phyloP scores from a whole-genome alignment of 768 basidiomycete species.

The Phanerochaete sordida region DNA sequence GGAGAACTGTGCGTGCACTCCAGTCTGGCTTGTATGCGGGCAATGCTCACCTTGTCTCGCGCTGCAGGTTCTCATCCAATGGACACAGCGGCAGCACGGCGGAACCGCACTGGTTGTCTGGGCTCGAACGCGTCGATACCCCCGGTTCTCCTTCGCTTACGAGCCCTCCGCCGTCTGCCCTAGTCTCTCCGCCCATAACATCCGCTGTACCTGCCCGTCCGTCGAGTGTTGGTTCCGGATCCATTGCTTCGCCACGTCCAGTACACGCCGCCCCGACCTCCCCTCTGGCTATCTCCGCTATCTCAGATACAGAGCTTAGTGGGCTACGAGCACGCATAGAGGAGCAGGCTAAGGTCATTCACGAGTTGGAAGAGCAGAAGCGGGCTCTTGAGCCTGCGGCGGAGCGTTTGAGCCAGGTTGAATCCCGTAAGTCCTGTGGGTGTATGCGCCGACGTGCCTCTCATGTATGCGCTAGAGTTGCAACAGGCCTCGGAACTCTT shows the following conservation, averaged over 20 bases:
- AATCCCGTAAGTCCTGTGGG: constrained; percentile 45
- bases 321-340: constrained; percentile 34
- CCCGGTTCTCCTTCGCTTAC: constrained; percentile 22
- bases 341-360: constrained; percentile 71
- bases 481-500: constrained; percentile 7
- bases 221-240: background rate
- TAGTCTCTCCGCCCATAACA: constrained; percentile 18
- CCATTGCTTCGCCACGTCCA: background rate
- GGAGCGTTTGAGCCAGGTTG: constrained; percentile 54
- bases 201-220: constrained; percentile 4
- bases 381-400: constrained; percentile 37
- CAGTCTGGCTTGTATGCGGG: background rate
- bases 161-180: constrained; percentile 32
- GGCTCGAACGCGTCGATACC: constrained; percentile 45
- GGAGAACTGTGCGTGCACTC: constrained; percentile 61
- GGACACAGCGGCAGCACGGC: constrained; percentile 28
- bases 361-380: constrained; percentile 59
- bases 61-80: constrained; percentile 38
- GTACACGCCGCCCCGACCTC: constrained; percentile 10
- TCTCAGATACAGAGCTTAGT: constrained; percentile 16
- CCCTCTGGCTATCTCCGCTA: constrained; percentile 18
- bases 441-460: background rate
- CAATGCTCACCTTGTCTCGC: background rate
- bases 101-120: constrained; percentile 56
- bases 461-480: constrained; percentile 1